A percentile compares a stretch with the other conserved stretches of the same genome.
phyloP scores from a whole-genome alignment of 768 basidiomycete genomes.

The Rhodotorula diobovata region DNA sequence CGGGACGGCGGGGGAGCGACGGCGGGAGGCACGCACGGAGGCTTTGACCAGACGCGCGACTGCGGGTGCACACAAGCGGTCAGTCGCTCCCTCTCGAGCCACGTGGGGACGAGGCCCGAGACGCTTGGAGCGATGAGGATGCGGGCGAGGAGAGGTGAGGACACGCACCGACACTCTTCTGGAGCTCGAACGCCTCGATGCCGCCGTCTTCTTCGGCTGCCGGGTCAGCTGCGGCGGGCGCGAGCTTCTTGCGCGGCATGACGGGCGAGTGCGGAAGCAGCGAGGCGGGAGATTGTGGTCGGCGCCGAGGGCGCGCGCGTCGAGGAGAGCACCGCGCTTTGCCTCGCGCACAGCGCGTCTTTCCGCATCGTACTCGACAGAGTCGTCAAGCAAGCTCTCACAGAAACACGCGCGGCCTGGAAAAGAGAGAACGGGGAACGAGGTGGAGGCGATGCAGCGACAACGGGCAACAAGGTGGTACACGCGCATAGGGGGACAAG shows the following conservation, averaged over 20 bases:
- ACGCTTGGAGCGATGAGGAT: background rate
- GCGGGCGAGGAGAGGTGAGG: background rate
- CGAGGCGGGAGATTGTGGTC: too few species aligned
- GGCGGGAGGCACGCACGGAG: conserved; percentile 3
- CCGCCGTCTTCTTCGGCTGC: conserved; percentile 61
- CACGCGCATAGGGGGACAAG: background rate
- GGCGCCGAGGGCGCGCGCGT: background rate
- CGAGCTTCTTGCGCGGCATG: conserved; percentile 17
- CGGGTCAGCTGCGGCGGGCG: background rate
- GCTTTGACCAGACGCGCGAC: conserved; percentile 21
- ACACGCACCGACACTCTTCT: conserved; percentile 66
- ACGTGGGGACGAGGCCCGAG: too few species aligned
- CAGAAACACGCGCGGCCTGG: background rate
- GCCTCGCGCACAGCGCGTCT: too few species aligned
- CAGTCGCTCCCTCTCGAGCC: too few species aligned
- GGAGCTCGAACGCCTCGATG: conserved; percentile 83
- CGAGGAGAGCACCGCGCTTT: background rate
- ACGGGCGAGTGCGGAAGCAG: background rate
- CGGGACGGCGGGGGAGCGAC: background rate
- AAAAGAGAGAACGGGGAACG: background rate
- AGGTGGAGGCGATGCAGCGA: background rate
- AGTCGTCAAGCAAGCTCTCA: too few species aligned
- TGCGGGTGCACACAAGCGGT: background rate
- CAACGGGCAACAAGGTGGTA: background rate
- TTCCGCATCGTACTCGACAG: too few species aligned